Conservation (phyloP, 192 early-diverging fungal genomes). For the Obelidium mucronatum region DNA sequence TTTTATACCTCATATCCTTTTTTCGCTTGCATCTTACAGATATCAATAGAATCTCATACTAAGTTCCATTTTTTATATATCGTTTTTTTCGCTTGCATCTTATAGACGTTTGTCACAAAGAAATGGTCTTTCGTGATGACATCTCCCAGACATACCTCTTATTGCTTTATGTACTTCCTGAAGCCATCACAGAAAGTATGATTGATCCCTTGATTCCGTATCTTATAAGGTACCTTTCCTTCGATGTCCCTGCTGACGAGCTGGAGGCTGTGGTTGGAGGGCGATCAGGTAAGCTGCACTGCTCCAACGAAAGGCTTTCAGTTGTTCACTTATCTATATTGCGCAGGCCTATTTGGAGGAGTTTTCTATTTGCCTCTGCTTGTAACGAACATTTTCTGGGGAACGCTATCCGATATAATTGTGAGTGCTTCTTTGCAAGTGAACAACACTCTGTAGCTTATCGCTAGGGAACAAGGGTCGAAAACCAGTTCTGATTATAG, state of each 20-base stretch:
- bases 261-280: conserved; percentile 18
- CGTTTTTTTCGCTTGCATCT: not conserved
- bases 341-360: conserved; percentile 46
- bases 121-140: not conserved
- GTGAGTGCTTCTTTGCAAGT: conserved; percentile 35
- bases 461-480: conserved; percentile 18
- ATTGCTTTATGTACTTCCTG: conserved; percentile 27
- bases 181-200: conserved; percentile 51
- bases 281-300: no score
- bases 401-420: conserved; percentile 46
- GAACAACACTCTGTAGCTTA: not conserved
- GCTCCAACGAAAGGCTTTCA: no score
- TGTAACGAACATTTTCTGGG: conserved; percentile 60
- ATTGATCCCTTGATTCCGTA: conserved; percentile 55
- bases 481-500: conserved; percentile 14
- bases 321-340: not conserved
- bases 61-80: not conserved
- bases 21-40: not conserved
- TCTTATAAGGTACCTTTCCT: conserved; percentile 43
- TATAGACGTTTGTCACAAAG: not conserved
- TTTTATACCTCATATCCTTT: not conserved
- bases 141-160: conserved; percentile 41
- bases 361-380: conserved; percentile 59
- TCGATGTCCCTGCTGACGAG: conserved; percentile 17
- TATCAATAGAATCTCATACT: not conserved